phyloP scores from a whole-genome alignment of 352 stramenopile species.

The Phytophthora meadii region DNA sequence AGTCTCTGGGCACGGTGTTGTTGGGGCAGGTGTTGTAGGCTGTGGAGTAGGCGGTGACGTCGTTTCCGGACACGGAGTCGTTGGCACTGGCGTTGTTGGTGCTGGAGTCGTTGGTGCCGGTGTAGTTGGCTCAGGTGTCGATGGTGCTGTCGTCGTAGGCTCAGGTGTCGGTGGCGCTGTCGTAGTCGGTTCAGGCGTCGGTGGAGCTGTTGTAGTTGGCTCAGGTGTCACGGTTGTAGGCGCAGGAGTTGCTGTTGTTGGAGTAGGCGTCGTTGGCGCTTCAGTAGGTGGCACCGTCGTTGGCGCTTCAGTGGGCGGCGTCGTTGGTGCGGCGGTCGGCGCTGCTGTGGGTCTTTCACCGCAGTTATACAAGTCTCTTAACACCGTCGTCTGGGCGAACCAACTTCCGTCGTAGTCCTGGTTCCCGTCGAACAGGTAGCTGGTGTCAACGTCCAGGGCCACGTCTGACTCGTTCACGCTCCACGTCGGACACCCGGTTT shows the following conservation, averaged over 20 bases:
- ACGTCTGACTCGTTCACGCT: conserved; percentile 9
- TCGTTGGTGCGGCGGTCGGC: conserved; percentile 5
- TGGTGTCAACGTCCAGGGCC: conserved; percentile 21
- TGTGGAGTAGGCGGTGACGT: neutral
- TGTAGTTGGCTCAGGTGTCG: conserved; percentile 1
- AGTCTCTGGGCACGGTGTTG: neutral
- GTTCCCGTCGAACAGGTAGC: conserved; percentile 25
- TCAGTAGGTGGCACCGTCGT: conserved; percentile 5
- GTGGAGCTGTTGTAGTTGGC: neutral
- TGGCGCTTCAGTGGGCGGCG: neutral
- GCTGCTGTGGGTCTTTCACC: conserved; percentile 21
- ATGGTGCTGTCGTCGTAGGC: conserved; percentile 1
- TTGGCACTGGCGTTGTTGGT: conserved; percentile 3
- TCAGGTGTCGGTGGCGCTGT: neutral
- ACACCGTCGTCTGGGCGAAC: conserved; percentile 31
- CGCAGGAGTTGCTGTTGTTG: conserved; percentile 2
- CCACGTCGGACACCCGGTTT: conserved; percentile 24
- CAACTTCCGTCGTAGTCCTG: conserved; percentile 32
- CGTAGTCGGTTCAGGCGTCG: conserved; percentile 8
- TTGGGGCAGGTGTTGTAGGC: conserved; percentile 8
- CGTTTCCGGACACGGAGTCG: neutral
- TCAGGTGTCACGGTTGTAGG: conserved; percentile 4
- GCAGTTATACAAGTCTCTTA: conserved; percentile 33
- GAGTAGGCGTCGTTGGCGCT: conserved; percentile 3
- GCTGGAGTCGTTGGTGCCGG: neutral